These are phyloP conservation scores for Bocquillonia castaneifolia DNA, from an alignment of 441 rosid genomes.

Conservation along the genomic window DNA sequence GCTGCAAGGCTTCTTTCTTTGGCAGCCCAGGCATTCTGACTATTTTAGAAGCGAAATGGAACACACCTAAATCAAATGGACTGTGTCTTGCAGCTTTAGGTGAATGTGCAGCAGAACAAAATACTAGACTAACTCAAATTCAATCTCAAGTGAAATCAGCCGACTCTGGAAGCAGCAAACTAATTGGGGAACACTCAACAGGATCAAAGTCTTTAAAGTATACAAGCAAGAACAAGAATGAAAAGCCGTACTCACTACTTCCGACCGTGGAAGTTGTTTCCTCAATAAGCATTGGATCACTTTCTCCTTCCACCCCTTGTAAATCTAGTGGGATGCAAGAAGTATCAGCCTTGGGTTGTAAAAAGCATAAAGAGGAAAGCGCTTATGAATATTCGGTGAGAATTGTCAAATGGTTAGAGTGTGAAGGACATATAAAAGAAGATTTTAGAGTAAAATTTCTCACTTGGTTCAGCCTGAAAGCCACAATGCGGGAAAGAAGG, in stretches of 20 bases:
- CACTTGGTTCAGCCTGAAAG: slow-evolving; percentile 93
- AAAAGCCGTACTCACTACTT: slow-evolving; percentile 26
- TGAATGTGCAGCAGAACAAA: slow-evolving; percentile 28
- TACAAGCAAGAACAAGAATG: slow-evolving; percentile 27
- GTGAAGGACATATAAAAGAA: slow-evolving; percentile 66
- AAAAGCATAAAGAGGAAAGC: slow-evolving; percentile 37
- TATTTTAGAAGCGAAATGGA: slow-evolving; percentile 45
- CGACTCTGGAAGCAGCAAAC: slow-evolving; percentile 44
- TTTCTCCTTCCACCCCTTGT: slow-evolving; percentile 44
- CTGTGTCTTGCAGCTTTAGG: slow-evolving; percentile 19
- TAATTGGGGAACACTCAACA: slow-evolving; percentile 45
- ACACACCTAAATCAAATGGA: slow-evolving; percentile 34
- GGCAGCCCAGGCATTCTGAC: slow-evolving; percentile 40
- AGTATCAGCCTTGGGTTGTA: slow-evolving; percentile 35
- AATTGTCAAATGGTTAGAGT: slow-evolving; percentile 66
- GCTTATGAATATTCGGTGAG: slow-evolving; percentile 58
- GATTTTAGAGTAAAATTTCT: slow-evolving; percentile 83
- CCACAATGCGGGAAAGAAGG: slow-evolving; percentile 64
- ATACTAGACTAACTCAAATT: slow-evolving; percentile 35
- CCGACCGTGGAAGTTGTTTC: slow-evolving; percentile 28
- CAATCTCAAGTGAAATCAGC: slow-evolving; percentile 50
- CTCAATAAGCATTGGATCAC: slow-evolving; percentile 23
- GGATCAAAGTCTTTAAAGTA: slow-evolving; percentile 54
- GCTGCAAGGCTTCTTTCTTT: slow-evolving; percentile 48
- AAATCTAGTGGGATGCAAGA: slow-evolving; percentile 49